Percentiles rank a stretch among this genome's conserved stretches.
Evolutionary conservation across 768 basidiomycete species (phyloP).

Genomic region (Brasilioporus rufonigricans): DNA sequence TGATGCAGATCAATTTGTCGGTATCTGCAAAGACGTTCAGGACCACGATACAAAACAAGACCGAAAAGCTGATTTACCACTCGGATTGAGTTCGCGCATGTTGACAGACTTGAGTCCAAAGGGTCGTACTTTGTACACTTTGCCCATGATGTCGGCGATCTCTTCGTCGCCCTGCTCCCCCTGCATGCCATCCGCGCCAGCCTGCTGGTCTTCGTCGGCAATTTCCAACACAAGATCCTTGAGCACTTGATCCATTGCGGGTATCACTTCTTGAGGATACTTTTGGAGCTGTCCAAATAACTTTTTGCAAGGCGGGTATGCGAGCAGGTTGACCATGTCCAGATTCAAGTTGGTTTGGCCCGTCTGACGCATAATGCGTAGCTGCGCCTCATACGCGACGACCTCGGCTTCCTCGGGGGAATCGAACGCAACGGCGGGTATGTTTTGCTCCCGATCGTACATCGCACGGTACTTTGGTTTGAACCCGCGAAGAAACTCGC

Average conservation of each 20-base stretch:
- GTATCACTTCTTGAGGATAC: slow-evolving; percentile 96
- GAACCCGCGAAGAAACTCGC: slow-evolving; percentile 87
- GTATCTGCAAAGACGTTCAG: slow-evolving; percentile 60
- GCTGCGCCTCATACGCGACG: slow-evolving; percentile 73
- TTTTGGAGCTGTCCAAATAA: slow-evolving; percentile 81
- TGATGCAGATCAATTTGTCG: slow-evolving; percentile 94
- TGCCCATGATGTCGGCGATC: slow-evolving; percentile 82
- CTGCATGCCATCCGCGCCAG: slow-evolving; percentile 70
- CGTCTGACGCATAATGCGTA: slow-evolving; percentile 84
- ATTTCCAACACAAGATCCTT: slow-evolving; percentile 91
- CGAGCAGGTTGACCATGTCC: slow-evolving; percentile 80
- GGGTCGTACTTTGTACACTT: slow-evolving; percentile 91
- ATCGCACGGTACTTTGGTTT: slow-evolving; percentile 84
- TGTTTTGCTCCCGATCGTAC: slow-evolving; percentile 64
- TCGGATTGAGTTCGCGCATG: slow-evolving; percentile 94
- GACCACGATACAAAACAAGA: not conserved
- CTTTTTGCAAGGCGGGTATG: slow-evolving; percentile 84
- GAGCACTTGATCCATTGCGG: slow-evolving; percentile 94
- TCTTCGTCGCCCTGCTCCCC: slow-evolving; percentile 79
- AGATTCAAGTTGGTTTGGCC: slow-evolving; percentile 93
- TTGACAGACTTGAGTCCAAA: slow-evolving; percentile 82
- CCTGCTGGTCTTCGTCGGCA: slow-evolving; percentile 76
- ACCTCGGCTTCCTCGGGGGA: slow-evolving; percentile 68
- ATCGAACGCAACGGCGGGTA: slow-evolving; percentile 47
- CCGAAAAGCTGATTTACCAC: slow-evolving; percentile 48